phyloP scores from a whole-genome alignment of 495 filamentous ascomycete species.

The Cercophora scortea region DNA sequence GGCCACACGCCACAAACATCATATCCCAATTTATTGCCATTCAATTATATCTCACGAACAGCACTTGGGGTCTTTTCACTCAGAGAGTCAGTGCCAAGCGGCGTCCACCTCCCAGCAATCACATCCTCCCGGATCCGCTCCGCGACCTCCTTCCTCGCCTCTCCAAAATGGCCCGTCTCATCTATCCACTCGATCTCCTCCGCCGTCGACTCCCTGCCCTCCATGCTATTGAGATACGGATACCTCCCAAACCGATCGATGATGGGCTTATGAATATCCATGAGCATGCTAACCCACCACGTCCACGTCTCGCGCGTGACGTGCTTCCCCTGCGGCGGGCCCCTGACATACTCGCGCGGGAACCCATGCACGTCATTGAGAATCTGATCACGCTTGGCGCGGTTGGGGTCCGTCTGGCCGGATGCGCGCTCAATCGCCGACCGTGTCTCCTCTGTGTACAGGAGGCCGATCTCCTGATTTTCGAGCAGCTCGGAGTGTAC shows the following conservation, averaged over 20 bases:
- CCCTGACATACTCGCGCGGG: constrained; percentile 1
- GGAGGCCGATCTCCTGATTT: constrained; percentile 2
- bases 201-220: constrained; percentile 6
- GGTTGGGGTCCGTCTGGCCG: constrained; percentile 6
- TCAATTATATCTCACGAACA: no score
- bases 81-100: neutral
- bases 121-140: constrained; percentile 9
- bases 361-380: constrained; percentile 8
- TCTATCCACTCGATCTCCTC: constrained; percentile 8
- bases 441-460: constrained; percentile 8
- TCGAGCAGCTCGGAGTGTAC: constrained; percentile 7
- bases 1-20: no score
- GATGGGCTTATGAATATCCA: constrained; percentile 17
- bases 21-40: no score
- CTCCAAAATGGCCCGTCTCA: constrained; percentile 5
- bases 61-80: no score
- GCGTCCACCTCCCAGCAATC: constrained; percentile 4
- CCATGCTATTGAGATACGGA: constrained; percentile 15
- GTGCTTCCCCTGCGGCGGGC: constrained; percentile 5
- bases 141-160: constrained; percentile 2
- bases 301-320: constrained; percentile 11
- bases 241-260: constrained; percentile 13
- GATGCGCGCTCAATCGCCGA: constrained; percentile 3
- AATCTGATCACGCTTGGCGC: constrained; percentile 1
- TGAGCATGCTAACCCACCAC: constrained; percentile 15